Base-by-base conservation (phyloP, 2,329 filamentous ascomycete genomes). In the Leptographium procerum region DNA sequence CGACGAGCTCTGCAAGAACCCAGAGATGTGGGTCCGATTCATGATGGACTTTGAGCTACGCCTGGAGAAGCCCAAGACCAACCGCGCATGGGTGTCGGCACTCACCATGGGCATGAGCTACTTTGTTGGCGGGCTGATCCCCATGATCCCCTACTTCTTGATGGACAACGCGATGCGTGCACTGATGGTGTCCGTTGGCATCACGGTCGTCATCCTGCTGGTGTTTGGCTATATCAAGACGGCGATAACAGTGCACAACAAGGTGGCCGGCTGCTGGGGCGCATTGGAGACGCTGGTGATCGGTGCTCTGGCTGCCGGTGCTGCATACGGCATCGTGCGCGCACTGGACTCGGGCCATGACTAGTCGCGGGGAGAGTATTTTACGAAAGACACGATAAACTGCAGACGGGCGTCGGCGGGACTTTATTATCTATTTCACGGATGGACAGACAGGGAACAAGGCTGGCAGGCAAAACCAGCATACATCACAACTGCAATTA, bases 41-140 rank as follows among this genome's bases (percentile, higher is more conserved):
- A 77, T 83, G 73, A 82, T 84, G 75, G 77, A 81, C 65, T 81
- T 84, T 68, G 76, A 79, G 63, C 72, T 81, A 56, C 72, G 72
- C 61, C 72, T 80, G 50, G 72, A 76, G 61, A 72, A 76, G 64
- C 72, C 67, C 62, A 71, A 70, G 66, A 72, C 69, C 33, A 71
- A 72, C 65, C 66, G 73, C 62, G 69, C 81, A 65, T 68, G 77
- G 69, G 69, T 82, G 51, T 85, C 81, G 0, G 86, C 84, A 2
- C 62, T 84, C 29, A 88, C 83, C 10, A 86, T 89, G 65, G 83
- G 85, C 0, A 65, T 83, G 19, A 84, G 84, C 40, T 89, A 89
- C 68, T 84, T 89, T 56, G 69, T 88, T 26, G 86, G 86, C 24
- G 86, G 86, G 0, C 74, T 88, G 57, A 78, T 89, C n/a, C 86